phyloP scores from a whole-genome alignment of 345 rosid genomes.

The Odontarrhena argentea region DNA sequence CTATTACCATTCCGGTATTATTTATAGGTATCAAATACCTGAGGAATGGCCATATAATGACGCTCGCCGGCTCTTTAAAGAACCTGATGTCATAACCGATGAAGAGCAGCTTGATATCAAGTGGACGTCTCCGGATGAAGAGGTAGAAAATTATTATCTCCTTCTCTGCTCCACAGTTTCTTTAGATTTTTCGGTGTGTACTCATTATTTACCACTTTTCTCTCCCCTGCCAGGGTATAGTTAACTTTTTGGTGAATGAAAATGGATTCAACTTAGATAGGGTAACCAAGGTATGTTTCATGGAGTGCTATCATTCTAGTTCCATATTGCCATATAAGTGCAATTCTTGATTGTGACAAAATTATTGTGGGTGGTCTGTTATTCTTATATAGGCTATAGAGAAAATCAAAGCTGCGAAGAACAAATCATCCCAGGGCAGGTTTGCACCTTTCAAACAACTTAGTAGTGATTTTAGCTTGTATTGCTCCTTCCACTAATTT shows the following conservation, averaged over 20 bases:
- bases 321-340: constrained; percentile 11
- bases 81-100: constrained; percentile 65
- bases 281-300: constrained; percentile 67
- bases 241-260: constrained; percentile 76
- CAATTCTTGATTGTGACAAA: neutral
- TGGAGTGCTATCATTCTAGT: constrained; percentile 20
- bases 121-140: constrained; percentile 91
- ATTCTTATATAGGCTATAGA: constrained; percentile 61
- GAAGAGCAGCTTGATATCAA: constrained; percentile 73
- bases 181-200: neutral
- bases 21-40: constrained; percentile 73
- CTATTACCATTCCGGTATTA: neutral
- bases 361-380: neutral
- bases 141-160: constrained; percentile 48
- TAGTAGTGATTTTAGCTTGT: constrained; percentile 2
- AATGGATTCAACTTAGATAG: constrained; percentile 89
- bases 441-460: constrained; percentile 40
- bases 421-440: constrained; percentile 96
- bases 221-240: constrained; percentile 51
- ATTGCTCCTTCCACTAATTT: constrained; percentile 26
- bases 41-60: constrained; percentile 88
- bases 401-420: constrained; percentile 89
- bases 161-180: constrained; percentile 6
- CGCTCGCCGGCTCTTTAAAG: constrained; percentile 79
- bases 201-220: neutral